phyloP scores from a whole-genome alignment of 129 eudicot genomes.

The Calendula officinalis region DNA sequence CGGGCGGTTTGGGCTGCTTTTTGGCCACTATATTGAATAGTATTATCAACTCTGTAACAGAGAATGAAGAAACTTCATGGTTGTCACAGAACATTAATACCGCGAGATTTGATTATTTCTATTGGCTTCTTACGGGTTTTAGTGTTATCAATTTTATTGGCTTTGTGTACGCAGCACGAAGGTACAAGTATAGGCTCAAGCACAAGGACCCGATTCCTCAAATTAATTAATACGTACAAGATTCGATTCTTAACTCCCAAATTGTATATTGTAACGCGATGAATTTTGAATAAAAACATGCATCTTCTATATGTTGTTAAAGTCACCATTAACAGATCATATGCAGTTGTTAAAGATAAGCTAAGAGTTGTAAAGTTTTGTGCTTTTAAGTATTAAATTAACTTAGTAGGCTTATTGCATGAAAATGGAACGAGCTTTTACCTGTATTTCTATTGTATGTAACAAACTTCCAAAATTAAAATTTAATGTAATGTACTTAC shows the following conservation, averaged over 20 bases:
- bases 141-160: conserved; percentile 60
- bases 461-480: too few species aligned
- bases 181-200: conserved; percentile 64
- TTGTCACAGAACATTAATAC: conserved; percentile 87
- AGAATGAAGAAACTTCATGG: conserved; percentile 56
- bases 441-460: too few species aligned
- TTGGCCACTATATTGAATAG: conserved; percentile 67
- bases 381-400: too few species aligned
- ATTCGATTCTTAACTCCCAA: conserved; percentile 4
- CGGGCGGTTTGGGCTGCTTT: conserved; percentile 93
- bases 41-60: conserved; percentile 67
- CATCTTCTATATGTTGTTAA: not conserved
- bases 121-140: conserved; percentile 78
- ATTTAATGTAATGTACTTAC: too few species aligned
- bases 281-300: not conserved
- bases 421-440: too few species aligned
- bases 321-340: too few species aligned
- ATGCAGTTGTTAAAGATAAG: too few species aligned
- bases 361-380: too few species aligned
- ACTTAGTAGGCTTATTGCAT: too few species aligned
- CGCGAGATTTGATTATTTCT: conserved; percentile 76
- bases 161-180: conserved; percentile 59
- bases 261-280: not conserved
- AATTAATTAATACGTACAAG: not conserved
- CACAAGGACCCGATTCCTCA: conserved; percentile 3